Conservation (phyloP, 257 asterid species). For the Solanum gandarillasii region DNA sequence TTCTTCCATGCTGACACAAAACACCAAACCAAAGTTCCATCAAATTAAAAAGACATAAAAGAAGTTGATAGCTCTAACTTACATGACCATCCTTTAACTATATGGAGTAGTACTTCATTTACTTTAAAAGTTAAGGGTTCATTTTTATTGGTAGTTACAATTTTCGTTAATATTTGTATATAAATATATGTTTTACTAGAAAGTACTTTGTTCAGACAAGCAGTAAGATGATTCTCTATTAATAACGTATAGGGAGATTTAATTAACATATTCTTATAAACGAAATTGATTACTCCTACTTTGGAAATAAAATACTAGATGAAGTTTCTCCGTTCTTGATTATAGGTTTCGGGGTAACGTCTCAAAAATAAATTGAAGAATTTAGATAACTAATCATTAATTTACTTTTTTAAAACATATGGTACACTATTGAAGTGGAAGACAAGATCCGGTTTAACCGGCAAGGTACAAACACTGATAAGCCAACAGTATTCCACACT, state of each 20-base stretch:
- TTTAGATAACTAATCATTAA: neutral
- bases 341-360: neutral
- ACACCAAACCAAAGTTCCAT: neutral
- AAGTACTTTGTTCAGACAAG: neutral
- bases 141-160: too few relatives aligned
- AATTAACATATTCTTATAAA: too few relatives aligned
- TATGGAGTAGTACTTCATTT: neutral
- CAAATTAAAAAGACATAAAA: neutral
- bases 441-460: slow-evolving; percentile 28
- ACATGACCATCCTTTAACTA: neutral
- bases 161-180: too few relatives aligned
- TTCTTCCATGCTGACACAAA: neutral
- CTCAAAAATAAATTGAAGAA: neutral
- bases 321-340: neutral
- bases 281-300: neutral
- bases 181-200: neutral
- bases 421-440: neutral
- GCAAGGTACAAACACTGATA: slow-evolving; percentile 5
- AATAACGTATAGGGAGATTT: neutral
- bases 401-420: neutral
- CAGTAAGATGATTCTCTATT: fast-evolving
- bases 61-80: neutral
- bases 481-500: neutral
- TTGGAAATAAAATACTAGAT: neutral
- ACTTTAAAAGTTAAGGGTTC: too few relatives aligned